These are phyloP conservation scores for Lyophyllum decastes DNA, from an alignment of 768 basidiomycete species.

Conservation along the genomic window DNA sequence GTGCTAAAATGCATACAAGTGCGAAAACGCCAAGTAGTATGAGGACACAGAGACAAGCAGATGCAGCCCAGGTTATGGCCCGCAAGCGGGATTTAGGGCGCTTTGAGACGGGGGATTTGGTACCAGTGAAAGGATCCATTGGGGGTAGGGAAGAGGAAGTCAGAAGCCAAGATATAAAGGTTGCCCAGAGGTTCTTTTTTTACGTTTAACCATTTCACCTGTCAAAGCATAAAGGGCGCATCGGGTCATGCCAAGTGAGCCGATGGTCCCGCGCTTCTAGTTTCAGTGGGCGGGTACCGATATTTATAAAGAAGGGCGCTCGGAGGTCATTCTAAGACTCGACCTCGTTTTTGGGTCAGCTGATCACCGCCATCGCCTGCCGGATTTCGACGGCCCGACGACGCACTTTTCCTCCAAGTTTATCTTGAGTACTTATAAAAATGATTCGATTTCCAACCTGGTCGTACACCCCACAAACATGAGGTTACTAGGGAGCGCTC, in stretches of 20 bases:
- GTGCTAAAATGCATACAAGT: no score
- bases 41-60: slow-evolving; percentile 5
- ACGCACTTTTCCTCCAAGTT: not conserved
- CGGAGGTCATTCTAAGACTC: no score
- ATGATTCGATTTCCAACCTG: no score
- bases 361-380: not conserved
- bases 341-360: no score
- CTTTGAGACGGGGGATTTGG: not conserved
- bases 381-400: not conserved
- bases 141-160: not conserved
- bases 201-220: not conserved
- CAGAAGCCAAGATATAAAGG: not conserved
- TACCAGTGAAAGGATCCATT: slow-evolving; percentile 10
- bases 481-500: not conserved
- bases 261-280: not conserved
- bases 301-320: no score
- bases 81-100: not conserved
- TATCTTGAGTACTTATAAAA: no score
- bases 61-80: not conserved
- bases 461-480: not conserved
- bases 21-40: slow-evolving; percentile 4
- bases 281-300: no score
- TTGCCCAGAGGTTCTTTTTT: not conserved
- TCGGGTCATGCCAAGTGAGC: not conserved
- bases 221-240: not conserved